These are phyloP conservation scores for Debaryomyces subglobosus DNA, from an alignment of 1,139 yeast genomes.

Conservation along the genomic window DNA sequence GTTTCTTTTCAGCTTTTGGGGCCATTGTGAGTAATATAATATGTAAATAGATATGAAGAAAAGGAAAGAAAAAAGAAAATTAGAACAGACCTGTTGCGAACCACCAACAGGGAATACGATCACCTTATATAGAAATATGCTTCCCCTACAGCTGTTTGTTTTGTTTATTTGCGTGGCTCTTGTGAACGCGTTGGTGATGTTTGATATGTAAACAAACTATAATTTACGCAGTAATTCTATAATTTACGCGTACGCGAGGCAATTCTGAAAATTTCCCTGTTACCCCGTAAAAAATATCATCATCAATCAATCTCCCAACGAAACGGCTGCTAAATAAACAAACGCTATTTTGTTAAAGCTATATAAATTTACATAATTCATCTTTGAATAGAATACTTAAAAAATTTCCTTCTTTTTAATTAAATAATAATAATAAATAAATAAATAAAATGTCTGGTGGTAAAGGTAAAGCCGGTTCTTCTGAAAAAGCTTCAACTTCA, in stretches of 20 bases:
- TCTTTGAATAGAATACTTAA: neutral
- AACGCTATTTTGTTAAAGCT: neutral
- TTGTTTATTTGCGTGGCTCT: slow-evolving; percentile 2
- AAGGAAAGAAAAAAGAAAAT: neutral
- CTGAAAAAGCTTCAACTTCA: slow-evolving; percentile 56
- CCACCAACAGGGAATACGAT: neutral
- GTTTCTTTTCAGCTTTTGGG: slow-evolving; percentile 97
- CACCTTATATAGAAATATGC: slow-evolving; percentile 2
- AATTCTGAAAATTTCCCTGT: slow-evolving; percentile 4
- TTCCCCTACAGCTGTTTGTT: neutral
- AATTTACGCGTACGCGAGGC: slow-evolving; percentile 2
- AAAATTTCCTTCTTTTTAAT: slow-evolving; percentile 16
- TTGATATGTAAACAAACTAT: neutral
- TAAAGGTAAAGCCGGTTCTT: slow-evolving; percentile 56
- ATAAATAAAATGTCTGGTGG: slow-evolving; percentile 50
- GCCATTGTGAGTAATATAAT: slow-evolving; percentile 82
- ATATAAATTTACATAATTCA: slow-evolving; percentile 4
- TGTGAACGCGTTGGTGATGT: slow-evolving; percentile 3
- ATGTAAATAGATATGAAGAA: slow-evolving; percentile 64
- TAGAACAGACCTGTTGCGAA: neutral
- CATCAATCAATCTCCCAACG: neutral
- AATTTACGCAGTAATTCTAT: slow-evolving; percentile 3
- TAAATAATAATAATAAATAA: slow-evolving; percentile 11
- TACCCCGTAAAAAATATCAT: neutral
- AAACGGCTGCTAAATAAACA: neutral